Evolutionary conservation across 345 rosid genomes (phyloP).

Genomic region (Turnera subulata): DNA sequence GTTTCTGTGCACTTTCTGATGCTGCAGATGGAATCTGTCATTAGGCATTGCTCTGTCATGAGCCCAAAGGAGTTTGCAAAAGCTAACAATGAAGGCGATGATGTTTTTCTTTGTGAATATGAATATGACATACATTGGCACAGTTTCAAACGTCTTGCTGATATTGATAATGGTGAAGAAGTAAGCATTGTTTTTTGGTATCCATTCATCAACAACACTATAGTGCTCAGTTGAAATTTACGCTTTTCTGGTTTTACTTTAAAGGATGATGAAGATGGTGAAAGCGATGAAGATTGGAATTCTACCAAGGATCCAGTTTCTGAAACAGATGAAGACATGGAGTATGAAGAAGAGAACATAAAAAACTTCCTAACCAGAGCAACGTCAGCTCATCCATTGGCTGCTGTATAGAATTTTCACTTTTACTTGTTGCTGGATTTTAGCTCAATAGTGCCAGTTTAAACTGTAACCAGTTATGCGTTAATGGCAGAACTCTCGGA

Average conservation of each 20-base stretch:
- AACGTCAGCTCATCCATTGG: constrained; percentile 33
- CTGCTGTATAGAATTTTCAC: constrained; percentile 48
- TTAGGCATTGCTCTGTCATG: constrained; percentile 78
- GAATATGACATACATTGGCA: constrained; percentile 91
- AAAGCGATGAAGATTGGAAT: constrained; percentile 76
- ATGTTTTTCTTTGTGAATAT: constrained; percentile 83
- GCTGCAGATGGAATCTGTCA: constrained; percentile 67
- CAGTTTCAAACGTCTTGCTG: constrained; percentile 81
- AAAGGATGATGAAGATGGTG: constrained; percentile 54
- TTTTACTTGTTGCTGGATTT: constrained; percentile 16
- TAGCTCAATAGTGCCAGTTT: constrained; percentile 3
- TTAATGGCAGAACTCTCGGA: constrained; percentile 56
- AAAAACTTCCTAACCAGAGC: constrained; percentile 36
- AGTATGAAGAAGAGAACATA: constrained; percentile 42
- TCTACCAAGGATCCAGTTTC: constrained; percentile 34
- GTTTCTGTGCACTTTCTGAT: background rate
- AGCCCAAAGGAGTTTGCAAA: constrained; percentile 65
- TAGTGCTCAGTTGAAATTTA: constrained; percentile 9
- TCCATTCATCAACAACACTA: background rate
- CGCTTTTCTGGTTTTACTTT: constrained; percentile 11
- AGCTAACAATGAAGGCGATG: constrained; percentile 78
- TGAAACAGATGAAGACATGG: constrained; percentile 65
- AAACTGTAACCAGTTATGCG: constrained; percentile 7
- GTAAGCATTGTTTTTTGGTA: constrained; percentile 19
- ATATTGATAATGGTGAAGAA: constrained; percentile 50